These are phyloP conservation scores for Suillus bovinus DNA, from an alignment of 768 basidiomycete genomes.

Conservation along the genomic window DNA sequence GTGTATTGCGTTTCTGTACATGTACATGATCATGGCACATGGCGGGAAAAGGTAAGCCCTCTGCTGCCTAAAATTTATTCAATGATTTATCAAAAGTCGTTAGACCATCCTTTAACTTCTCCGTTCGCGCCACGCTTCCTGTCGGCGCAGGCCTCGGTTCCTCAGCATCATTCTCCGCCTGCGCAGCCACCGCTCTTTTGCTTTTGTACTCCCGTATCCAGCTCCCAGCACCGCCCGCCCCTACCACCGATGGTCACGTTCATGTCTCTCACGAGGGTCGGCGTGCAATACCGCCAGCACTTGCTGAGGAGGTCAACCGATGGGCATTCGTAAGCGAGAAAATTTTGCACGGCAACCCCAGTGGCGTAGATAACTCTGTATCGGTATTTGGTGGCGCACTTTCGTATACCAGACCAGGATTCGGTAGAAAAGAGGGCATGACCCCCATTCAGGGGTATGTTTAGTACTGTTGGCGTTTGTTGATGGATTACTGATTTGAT, in stretches of 20 bases:
- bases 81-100: conserved; percentile 7
- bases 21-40: conserved; percentile 79
- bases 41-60: conserved; percentile 54
- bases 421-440: conserved; percentile 79
- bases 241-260: conserved; percentile 49
- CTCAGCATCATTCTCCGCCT: conserved; percentile 93
- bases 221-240: conserved; percentile 51
- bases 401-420: conserved; percentile 82
- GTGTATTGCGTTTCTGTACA: conserved; percentile 82
- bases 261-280: conserved; percentile 67
- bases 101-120: conserved; percentile 79
- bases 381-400: conserved; percentile 91
- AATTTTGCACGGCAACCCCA: conserved; percentile 95
- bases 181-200: conserved; percentile 78
- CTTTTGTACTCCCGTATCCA: conserved; percentile 71
- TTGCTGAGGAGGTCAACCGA: conserved; percentile 82
- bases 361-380: conserved; percentile 96
- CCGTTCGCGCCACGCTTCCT: conserved; percentile 85
- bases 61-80: conserved; percentile 13
- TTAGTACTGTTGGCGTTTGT: neutral
- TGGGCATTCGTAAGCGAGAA: conserved; percentile 97
- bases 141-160: conserved; percentile 96
- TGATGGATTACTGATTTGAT: conserved; percentile 9
- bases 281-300: conserved; percentile 56
- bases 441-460: conserved; percentile 78